Percentiles rank a stretch among this genome's conserved stretches.
phyloP scores from a whole-genome alignment of 768 basidiomycete species.

The Trametes cubensis region DNA sequence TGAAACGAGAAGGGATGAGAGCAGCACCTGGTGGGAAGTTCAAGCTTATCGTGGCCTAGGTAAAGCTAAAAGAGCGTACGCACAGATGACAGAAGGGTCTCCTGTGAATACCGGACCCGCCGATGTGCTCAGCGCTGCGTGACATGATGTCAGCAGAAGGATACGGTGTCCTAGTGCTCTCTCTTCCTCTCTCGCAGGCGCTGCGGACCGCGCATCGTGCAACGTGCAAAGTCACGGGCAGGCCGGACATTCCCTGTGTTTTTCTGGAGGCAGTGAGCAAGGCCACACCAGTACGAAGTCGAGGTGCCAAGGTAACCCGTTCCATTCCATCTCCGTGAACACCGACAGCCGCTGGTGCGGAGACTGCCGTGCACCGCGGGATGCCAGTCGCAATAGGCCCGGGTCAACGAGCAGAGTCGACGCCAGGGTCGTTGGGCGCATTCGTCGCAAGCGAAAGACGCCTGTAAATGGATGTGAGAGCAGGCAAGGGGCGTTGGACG shows the following conservation, averaged over 20 bases:
- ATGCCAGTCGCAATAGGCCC: not conserved
- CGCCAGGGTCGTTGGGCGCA: not conserved
- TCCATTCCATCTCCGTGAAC: constrained; percentile 16
- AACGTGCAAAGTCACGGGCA: constrained; percentile 3
- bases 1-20: not conserved
- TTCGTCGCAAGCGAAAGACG: too few species aligned
- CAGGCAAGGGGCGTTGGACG: too few species aligned
- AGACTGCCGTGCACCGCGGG: constrained; percentile 1
- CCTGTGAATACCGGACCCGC: constrained; percentile 6
- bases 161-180: not conserved
- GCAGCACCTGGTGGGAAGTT: constrained; percentile 10
- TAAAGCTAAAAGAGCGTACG: constrained; percentile 3
- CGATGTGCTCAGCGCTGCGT: not conserved
- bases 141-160: constrained; percentile 2
- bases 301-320: constrained; percentile 12
- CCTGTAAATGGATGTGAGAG: too few species aligned
- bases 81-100: not conserved
- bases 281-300: not conserved
- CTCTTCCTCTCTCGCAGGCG: not conserved
- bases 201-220: not conserved
- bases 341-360: constrained; percentile 4
- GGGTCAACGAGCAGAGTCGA: not conserved
- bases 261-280: constrained; percentile 1
- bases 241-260: not conserved
- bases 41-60: not conserved